Conservation (phyloP, 495 filamentous ascomycete species). For the Aspergillus conjunctus region DNA sequence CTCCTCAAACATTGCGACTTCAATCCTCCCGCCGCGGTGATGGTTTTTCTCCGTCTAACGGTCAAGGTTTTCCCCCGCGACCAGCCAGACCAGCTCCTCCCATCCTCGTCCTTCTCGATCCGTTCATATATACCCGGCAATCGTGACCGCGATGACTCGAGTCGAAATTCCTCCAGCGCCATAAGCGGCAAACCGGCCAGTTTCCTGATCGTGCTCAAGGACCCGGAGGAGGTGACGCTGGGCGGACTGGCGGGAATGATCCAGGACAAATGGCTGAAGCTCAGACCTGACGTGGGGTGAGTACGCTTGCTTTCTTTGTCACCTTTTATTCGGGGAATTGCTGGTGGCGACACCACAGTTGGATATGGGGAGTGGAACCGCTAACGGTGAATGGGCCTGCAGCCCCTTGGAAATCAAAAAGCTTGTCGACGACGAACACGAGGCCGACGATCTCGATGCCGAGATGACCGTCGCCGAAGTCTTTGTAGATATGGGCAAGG, state of each 20-base stretch:
- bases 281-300: conserved; percentile 39
- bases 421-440: conserved; percentile 40
- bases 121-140: conserved; percentile 17
- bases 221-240: conserved; percentile 38
- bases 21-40: conserved; percentile 18
- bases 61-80: conserved; percentile 41
- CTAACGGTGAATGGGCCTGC: conserved; percentile 10
- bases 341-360: neutral
- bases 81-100: conserved; percentile 21
- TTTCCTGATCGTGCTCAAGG: conserved; percentile 35
- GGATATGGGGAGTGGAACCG: neutral
- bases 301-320: conserved; percentile 12
- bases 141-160: conserved; percentile 20
- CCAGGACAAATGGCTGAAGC: conserved; percentile 38
- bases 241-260: conserved; percentile 37
- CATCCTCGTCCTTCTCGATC: conserved; percentile 11
- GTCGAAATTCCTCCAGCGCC: conserved; percentile 6
- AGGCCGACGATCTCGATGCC: conserved; percentile 35
- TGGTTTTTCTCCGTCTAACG: conserved; percentile 43
- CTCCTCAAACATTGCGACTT: neutral
- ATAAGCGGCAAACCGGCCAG: conserved; percentile 26
- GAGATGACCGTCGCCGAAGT: conserved; percentile 43
- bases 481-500: conserved; percentile 42
- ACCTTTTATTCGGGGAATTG: neutral
- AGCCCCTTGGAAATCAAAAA: conserved; percentile 45